Conservation (phyloP, 129 eudicot genomes). For the carrot (Daucus carota) region DH1_v3.0 NC_030381.2:34298501-34299000, state of each 20-base stretch:
- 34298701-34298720: slow-evolving; percentile 47
- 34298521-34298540: neutral
- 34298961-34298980: slow-evolving; percentile 83
- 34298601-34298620: neutral
- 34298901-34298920: neutral
- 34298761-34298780: slow-evolving; percentile 99
- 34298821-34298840: slow-evolving; percentile 86
- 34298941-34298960: slow-evolving; percentile 48
- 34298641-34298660: neutral
- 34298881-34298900: neutral
- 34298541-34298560: neutral
- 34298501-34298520: neutral
- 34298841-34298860: slow-evolving; percentile 79
- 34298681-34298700: neutral
- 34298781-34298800: slow-evolving; percentile 90
- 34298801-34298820: slow-evolving; percentile 84
- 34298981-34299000: slow-evolving; percentile 80
- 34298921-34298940: neutral
- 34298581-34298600: neutral
- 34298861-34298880: slow-evolving; percentile 50
- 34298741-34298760: slow-evolving; percentile 90
- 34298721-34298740: slow-evolving; percentile 89
- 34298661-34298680: neutral
- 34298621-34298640: neutral
- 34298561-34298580: neutral